Evolutionary conservation across 179 eudicot species (phyloP).

Genomic region (Spinacia oleracea): DNA sequence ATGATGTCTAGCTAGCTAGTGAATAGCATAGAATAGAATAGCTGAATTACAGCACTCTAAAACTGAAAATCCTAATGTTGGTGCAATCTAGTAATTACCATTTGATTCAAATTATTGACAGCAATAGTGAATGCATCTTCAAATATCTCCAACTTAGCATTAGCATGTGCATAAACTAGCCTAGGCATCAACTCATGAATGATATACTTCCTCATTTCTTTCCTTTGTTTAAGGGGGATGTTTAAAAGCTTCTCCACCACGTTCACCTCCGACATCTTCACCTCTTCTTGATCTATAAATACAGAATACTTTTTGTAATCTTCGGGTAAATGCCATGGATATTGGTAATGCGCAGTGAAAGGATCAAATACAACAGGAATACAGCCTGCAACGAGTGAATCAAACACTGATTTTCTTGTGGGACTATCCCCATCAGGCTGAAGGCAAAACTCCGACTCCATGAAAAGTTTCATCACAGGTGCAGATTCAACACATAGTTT

Average conservation of each 20-base stretch:
- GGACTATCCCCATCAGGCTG: slow-evolving; percentile 82
- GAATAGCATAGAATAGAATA: background rate
- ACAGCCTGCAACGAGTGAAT: slow-evolving; percentile 68
- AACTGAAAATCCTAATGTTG: slow-evolving; percentile 8
- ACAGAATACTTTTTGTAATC: slow-evolving; percentile 57
- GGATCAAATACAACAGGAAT: slow-evolving; percentile 77
- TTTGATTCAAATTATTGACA: slow-evolving; percentile 51
- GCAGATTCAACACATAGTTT: slow-evolving; percentile 43
- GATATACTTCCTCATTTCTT: slow-evolving; percentile 61
- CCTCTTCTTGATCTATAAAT: slow-evolving; percentile 52
- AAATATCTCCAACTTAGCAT: slow-evolving; percentile 49
- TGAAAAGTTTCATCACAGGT: slow-evolving; percentile 44
- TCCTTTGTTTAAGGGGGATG: slow-evolving; percentile 42
- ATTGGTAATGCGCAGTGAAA: slow-evolving; percentile 65
- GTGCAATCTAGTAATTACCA: slow-evolving; percentile 42
- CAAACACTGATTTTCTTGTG: slow-evolving; percentile 74
- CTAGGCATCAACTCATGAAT: slow-evolving; percentile 69
- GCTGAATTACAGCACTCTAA: background rate
- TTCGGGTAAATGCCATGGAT: slow-evolving; percentile 76
- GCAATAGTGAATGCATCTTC: slow-evolving; percentile 72
- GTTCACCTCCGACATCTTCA: slow-evolving; percentile 42
- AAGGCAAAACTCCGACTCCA: slow-evolving; percentile 69
- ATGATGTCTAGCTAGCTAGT: background rate
- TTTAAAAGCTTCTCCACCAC: slow-evolving; percentile 52
- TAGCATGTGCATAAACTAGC: slow-evolving; percentile 62